Percentiles rank a stretch among this genome's conserved stretches.
Evolutionary conservation across 2,329 filamentous ascomycete genomes (phyloP).

Genomic region (Beauveria sp.): DNA sequence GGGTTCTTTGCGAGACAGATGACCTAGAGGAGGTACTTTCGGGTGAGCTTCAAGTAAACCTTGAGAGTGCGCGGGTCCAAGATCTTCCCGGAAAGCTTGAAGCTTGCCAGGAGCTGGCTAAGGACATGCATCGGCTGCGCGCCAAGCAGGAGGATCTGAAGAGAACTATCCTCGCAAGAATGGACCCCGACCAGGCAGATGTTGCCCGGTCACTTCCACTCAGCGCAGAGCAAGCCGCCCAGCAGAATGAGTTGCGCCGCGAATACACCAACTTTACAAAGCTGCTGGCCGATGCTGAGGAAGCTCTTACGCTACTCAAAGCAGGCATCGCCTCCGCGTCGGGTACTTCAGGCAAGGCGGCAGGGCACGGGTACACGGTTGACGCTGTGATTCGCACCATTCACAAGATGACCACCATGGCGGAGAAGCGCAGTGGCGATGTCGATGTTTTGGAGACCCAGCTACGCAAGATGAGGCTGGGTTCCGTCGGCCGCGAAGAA

Average conservation of each 20-base stretch:
- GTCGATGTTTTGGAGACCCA: constrained; percentile 85
- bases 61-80: constrained; percentile 61
- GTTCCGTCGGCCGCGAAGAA: constrained; percentile 35
- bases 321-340: constrained; percentile 62
- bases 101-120: constrained; percentile 58
- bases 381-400: constrained; percentile 91
- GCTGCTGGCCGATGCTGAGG: constrained; percentile 70
- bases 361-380: constrained; percentile 64
- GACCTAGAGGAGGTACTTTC: constrained; percentile 60
- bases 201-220: constrained; percentile 63
- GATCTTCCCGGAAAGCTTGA: constrained; percentile 62
- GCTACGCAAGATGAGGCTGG: constrained; percentile 63
- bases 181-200: constrained; percentile 61
- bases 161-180: constrained; percentile 62
- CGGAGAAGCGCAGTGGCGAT: constrained; percentile 83
- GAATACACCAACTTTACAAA: constrained; percentile 68
- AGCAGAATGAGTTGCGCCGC: constrained; percentile 76
- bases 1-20: constrained; percentile 69
- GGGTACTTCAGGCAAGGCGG: constrained; percentile 38
- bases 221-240: constrained; percentile 73
- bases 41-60: constrained; percentile 52
- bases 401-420: constrained; percentile 84
- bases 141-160: constrained; percentile 72
- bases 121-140: constrained; percentile 64
- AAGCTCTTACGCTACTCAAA: constrained; percentile 69